Evolutionary conservation across 345 rosid genomes (phyloP).

Genomic region (Euphorbia tirucalli): DNA sequence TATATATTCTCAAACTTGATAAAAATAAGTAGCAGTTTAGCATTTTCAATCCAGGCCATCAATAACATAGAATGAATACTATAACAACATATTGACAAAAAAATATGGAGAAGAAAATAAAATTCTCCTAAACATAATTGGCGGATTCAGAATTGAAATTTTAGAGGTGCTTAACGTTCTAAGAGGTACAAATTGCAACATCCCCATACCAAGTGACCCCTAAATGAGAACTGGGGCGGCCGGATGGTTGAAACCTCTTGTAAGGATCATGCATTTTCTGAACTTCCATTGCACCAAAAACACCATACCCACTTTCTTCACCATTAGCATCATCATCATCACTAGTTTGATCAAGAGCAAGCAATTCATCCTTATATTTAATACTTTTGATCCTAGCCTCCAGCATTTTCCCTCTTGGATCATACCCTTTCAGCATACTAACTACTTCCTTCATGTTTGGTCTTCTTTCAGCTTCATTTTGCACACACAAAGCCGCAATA

Average conservation of each 20-base stretch:
- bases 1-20: no score
- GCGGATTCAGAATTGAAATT: no score
- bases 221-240: no score
- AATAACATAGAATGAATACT: no score
- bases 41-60: no score
- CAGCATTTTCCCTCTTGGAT: conserved; percentile 34
- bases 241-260: no score
- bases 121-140: no score
- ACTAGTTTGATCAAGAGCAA: conserved; percentile 44
- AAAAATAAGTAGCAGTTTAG: no score
- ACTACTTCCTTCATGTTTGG: conserved; percentile 82
- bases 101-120: no score
- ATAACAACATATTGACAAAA: not conserved
- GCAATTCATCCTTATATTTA: conserved; percentile 49
- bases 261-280: conserved; percentile 42
- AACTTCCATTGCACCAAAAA: conserved; percentile 49
- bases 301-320: conserved; percentile 46
- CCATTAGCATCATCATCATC: conserved; percentile 24
- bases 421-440: conserved; percentile 55
- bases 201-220: no score
- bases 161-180: no score
- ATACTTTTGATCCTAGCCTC: conserved; percentile 43
- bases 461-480: conserved; percentile 58
- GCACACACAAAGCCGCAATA: conserved; percentile 69
- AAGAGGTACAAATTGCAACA: no score